Evolutionary conservation across 2,329 filamentous ascomycete genomes (phyloP), one percentile per base, ranked within the genome.

Genomic region (Cordyceps tenuipes): DNA sequence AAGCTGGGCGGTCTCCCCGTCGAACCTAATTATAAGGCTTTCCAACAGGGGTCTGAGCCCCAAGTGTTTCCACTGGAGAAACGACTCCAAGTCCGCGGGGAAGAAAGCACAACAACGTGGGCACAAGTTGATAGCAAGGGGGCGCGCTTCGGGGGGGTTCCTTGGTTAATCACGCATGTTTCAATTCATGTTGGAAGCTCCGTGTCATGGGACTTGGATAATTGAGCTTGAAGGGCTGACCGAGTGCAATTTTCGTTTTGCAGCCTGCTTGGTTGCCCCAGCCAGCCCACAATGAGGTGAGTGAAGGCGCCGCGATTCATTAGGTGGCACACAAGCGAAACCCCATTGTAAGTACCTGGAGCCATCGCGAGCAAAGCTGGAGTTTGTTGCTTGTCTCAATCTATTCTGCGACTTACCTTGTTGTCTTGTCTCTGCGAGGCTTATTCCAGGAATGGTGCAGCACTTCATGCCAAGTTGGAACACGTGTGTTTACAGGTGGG

Each of bases 151-250:
- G 21, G 23, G 46, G n/a, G 43, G n/a, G 12, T n/a, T 13, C 10
- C 17, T 57, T 57, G 13, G n/a, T 57, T 50, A 50, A 57, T 57
- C 55, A 57, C 55, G 34, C 46, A 50, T 29, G 55, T 23, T 50
- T 34, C 55, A 34, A 57, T 50, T 50, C 36, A 49, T 57, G 54
- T 41, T 44, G 55, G 47, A 41, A 23, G 3, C 55, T 57, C 55
- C 46, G 54, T 57, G 29, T 48, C 10, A 23, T 47, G 55, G 21
- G 31, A n/a, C 10, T 31, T 34, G 39, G 21, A 36, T 12, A 43
- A 26, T 26, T 9, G 17, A 19, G 26, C 13, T 21, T 36, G 21
- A 39, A 53, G 17, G 21, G 29, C n/a, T 39, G 50, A 41, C 41
- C 19, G 29, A 5, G 29, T 23, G 23, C 29, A 8, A 5, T 8